Evolutionary conservation across 192 early-diverging fungal species (phyloP).

Genomic region (Backusella psychrophila): DNA sequence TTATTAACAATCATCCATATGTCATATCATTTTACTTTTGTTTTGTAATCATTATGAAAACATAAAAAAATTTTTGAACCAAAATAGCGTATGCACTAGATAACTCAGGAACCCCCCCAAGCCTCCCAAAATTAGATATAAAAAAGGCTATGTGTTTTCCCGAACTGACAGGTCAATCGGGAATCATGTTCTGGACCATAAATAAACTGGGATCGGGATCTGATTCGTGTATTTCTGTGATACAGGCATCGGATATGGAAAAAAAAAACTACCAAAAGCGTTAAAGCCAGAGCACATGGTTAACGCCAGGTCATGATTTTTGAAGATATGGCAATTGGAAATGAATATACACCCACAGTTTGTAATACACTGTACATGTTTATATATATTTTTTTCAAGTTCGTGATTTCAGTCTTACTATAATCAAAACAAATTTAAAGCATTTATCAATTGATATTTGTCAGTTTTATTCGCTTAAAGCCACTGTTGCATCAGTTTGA

Average conservation of each 20-base stretch:
- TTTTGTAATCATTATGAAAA: neutral
- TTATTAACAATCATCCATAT: neutral
- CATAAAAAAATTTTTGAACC: neutral
- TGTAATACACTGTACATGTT: neutral
- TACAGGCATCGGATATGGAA: neutral
- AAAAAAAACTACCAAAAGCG: neutral
- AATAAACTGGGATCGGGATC: neutral
- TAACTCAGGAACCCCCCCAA: neutral
- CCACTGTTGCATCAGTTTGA: neutral
- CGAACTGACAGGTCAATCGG: neutral
- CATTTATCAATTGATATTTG: neutral
- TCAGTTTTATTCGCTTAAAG: neutral
- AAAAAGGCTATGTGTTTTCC: neutral
- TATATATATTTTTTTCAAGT: too few relatives aligned
- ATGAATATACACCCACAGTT: neutral
- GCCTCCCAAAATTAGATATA: neutral
- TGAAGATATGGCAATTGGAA: neutral
- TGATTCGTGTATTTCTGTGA: neutral
- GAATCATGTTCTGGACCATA: conserved; percentile 1
- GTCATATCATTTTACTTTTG: neutral
- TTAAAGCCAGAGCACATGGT: neutral
- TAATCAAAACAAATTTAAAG: neutral
- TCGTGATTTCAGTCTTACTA: neutral
- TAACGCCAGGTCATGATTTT: neutral
- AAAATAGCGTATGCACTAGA: neutral